These are phyloP conservation scores for Suillus sp. DNA, from an alignment of 768 basidiomycete genomes.

Conservation along the genomic window DNA sequence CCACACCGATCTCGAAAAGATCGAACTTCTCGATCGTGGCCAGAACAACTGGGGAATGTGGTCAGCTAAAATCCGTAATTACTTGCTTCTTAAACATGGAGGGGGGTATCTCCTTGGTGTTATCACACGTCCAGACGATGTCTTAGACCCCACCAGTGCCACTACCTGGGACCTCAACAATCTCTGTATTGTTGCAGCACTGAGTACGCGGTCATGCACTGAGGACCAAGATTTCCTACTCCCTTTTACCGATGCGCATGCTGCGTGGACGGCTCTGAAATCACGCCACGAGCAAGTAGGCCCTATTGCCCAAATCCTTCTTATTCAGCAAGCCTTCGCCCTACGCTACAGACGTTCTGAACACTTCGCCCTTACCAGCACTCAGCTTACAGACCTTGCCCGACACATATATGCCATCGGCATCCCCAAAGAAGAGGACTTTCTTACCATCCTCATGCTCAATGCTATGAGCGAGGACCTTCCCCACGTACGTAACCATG, in stretches of 20 bases:
- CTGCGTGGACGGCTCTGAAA: background rate
- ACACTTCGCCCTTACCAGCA: background rate
- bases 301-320: background rate
- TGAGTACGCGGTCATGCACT: accelerated
- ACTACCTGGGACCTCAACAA: background rate
- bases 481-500: background rate
- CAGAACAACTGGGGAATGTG: too few relatives aligned
- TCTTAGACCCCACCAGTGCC: background rate
- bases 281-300: background rate
- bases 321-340: background rate
- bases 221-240: background rate
- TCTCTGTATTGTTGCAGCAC: background rate
- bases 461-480: background rate
- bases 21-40: background rate
- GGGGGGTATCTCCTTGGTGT: too few relatives aligned
- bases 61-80: too few relatives aligned
- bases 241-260: background rate
- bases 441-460: background rate
- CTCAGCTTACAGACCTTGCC: background rate
- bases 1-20: background rate
- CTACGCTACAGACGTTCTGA: background rate
- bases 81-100: too few relatives aligned
- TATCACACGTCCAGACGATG: too few relatives aligned
- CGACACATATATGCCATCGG: background rate
- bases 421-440: background rate